Conservation (phyloP, 345 rosid genomes). For the Syzygium jambos region DNA sequence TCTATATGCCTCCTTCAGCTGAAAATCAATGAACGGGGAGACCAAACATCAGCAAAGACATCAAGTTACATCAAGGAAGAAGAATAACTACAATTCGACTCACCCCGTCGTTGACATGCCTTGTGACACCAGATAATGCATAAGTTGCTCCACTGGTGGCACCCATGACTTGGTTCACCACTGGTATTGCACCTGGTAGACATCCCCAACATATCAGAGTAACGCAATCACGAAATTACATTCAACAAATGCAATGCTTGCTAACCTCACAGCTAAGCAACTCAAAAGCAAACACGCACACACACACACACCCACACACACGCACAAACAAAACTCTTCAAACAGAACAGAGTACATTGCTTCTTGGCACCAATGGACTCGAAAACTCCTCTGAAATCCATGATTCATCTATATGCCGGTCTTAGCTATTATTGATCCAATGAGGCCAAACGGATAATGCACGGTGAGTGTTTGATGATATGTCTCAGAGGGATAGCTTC, state of each 20-base stretch:
- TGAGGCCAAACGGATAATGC: constrained; percentile 38
- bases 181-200: constrained; percentile 63
- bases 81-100: constrained; percentile 12
- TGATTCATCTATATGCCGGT: too few relatives aligned
- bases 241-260: not conserved
- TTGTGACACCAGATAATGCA: constrained; percentile 74
- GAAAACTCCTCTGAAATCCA: constrained; percentile 17
- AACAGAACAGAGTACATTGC: constrained; percentile 11
- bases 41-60: not conserved
- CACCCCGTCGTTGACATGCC: constrained; percentile 67
- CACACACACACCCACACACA: too few relatives aligned
- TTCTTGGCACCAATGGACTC: constrained; percentile 5
- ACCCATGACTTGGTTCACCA: constrained; percentile 73
- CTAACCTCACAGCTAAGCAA: not conserved
- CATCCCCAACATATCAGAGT: not conserved
- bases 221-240: not conserved
- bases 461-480: too few relatives aligned
- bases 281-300: not conserved
- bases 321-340: not conserved
- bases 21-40: not conserved
- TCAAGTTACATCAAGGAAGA: not conserved
- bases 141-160: constrained; percentile 93
- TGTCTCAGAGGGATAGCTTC: too few relatives aligned
- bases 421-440: constrained; percentile 68
- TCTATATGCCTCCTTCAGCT: constrained; percentile 70